phyloP scores from a whole-genome alignment of 225 moss, liverwort and hornwort genomes.

The Sphagnum contortum region DNA sequence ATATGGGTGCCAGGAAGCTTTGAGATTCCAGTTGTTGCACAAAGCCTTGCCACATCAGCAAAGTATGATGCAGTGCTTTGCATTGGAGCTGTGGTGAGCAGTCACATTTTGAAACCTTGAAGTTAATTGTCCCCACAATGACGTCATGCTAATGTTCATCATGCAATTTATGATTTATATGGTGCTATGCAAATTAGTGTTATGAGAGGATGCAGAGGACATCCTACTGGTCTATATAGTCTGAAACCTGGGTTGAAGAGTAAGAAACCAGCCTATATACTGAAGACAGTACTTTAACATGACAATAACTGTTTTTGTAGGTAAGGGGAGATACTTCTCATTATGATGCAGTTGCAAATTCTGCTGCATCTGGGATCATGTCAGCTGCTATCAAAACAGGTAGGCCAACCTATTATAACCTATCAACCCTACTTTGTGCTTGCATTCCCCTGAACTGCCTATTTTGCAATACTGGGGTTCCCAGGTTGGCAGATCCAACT shows the following conservation, averaged over 20 bases:
- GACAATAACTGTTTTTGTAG: constrained; percentile 13
- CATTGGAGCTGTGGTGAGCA: constrained; percentile 71
- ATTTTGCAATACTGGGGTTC: not conserved
- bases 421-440: no score
- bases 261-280: no score
- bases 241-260: no score
- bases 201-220: no score
- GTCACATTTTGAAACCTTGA: not conserved
- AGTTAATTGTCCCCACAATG: not conserved
- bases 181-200: no score
- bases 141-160: not conserved
- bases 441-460: not conserved
- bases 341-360: constrained; percentile 75
- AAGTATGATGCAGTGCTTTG: constrained; percentile 63
- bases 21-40: constrained; percentile 64
- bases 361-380: constrained; percentile 74
- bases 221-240: no score
- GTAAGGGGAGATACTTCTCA: constrained; percentile 74
- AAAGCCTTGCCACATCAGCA: constrained; percentile 47
- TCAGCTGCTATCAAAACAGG: constrained; percentile 73
- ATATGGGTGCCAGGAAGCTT: constrained; percentile 86
- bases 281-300: no score
- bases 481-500: not conserved
- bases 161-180: no score
- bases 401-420: constrained; percentile 6